Percentiles rank a stretch among this genome's conserved stretches.
Conservation (phyloP, 225 moss, liverwort and hornwort species). For the Asterella californica region DNA sequence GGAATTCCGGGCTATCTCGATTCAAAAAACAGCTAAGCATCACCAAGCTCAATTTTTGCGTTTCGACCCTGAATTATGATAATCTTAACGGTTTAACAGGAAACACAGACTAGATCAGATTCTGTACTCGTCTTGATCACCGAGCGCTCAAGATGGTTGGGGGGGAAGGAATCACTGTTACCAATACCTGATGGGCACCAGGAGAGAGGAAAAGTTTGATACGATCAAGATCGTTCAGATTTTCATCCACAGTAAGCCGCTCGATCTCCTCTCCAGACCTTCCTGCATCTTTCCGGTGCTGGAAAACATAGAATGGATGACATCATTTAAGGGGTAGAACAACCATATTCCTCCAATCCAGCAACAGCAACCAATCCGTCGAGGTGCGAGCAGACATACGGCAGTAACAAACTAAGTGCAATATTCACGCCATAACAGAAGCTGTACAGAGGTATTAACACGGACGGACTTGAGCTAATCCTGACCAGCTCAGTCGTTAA, state of each 20-base stretch:
- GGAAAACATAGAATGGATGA: slow-evolving; percentile 12
- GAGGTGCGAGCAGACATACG: background rate
- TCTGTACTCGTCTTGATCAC: background rate
- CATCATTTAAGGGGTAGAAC: background rate
- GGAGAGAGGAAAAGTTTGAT: slow-evolving; percentile 75
- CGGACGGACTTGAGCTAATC: background rate
- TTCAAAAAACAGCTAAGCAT: background rate
- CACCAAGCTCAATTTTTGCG: background rate
- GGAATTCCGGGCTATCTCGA: background rate
- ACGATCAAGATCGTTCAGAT: slow-evolving; percentile 81
- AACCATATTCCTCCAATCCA: background rate
- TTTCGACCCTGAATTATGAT: background rate
- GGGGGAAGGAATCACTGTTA: background rate
- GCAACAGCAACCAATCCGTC: background rate
- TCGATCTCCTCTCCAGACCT: slow-evolving; percentile 91
- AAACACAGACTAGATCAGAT: background rate
- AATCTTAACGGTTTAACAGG: no score
- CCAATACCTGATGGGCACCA: slow-evolving; percentile 66
- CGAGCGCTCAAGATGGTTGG: background rate
- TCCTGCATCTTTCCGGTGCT: slow-evolving; percentile 89
- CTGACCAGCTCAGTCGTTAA: background rate
- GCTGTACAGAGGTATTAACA: background rate
- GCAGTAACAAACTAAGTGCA: background rate
- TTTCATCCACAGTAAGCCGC: slow-evolving; percentile 76
- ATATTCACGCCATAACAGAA: no score